These are phyloP conservation scores for Cutaneotrichosporon dermatis DNA, from an alignment of 1,284 basidiomycete species.

Conservation along the genomic window DNA sequence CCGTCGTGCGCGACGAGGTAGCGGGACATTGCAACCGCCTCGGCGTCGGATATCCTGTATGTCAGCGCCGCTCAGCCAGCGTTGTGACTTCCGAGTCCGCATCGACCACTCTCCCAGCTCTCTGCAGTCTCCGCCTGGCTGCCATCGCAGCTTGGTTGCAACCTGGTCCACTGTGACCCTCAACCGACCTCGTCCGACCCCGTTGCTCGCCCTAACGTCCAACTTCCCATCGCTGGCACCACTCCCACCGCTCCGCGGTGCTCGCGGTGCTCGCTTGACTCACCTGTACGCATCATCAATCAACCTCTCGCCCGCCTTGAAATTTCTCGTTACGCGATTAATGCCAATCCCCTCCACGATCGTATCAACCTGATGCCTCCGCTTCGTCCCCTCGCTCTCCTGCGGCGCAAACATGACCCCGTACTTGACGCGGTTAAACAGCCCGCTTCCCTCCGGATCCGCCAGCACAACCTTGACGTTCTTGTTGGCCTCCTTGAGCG, in stretches of 20 bases:
- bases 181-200: no score
- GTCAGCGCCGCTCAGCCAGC: no score
- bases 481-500: conserved; percentile 55
- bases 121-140: no score
- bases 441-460: conserved; percentile 86
- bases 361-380: conserved; percentile 74
- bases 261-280: no score
- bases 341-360: conserved; percentile 69
- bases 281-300: conserved; percentile 85
- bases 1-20: conserved; percentile 85
- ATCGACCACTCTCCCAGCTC: background rate
- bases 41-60: conserved; percentile 73
- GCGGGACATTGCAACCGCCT: conserved; percentile 87
- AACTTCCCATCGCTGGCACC: no score
- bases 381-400: conserved; percentile 91
- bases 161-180: no score
- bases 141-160: no score
- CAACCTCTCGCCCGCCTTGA: conserved; percentile 70
- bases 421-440: conserved; percentile 90
- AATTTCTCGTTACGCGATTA: conserved; percentile 64
- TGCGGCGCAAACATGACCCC: conserved; percentile 91
- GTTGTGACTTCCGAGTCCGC: no score
- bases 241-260: no score
- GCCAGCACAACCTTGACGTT: conserved; percentile 70
- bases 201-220: no score